Percentiles rank a stretch among this genome's conserved stretches.
phyloP scores from a whole-genome alignment of 2,329 filamentous ascomycete genomes.

The Penicillium expansum region DNA sequence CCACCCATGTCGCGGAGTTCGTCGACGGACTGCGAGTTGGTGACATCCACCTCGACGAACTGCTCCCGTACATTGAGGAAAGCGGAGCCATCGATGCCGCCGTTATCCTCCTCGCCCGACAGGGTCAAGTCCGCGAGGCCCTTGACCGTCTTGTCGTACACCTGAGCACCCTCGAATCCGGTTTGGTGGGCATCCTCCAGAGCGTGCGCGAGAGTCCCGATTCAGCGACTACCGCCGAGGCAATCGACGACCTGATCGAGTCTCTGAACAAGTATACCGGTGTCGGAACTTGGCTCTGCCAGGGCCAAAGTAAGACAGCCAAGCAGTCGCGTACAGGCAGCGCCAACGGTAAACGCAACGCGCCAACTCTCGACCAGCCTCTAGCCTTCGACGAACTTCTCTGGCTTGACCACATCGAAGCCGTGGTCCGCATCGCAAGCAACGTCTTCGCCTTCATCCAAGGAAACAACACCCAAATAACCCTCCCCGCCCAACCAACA shows the following conservation, averaged over 20 bases:
- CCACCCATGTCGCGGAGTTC: constrained; percentile 79
- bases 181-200: constrained; percentile 70
- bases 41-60: constrained; percentile 72
- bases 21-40: constrained; percentile 72
- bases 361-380: constrained; percentile 53
- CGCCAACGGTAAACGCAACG: constrained; percentile 37
- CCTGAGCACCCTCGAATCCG: constrained; percentile 73
- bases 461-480: constrained; percentile 30
- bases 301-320: constrained; percentile 70
- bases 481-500: constrained; percentile 11
- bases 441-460: constrained; percentile 58
- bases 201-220: constrained; percentile 58
- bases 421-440: constrained; percentile 62
- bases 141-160: constrained; percentile 85
- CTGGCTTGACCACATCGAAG: constrained; percentile 65
- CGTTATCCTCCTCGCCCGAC: constrained; percentile 82
- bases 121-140: constrained; percentile 77
- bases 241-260: constrained; percentile 70
- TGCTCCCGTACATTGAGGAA: constrained; percentile 84
- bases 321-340: constrained; percentile 29
- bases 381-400: constrained; percentile 61
- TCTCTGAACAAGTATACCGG: constrained; percentile 84
- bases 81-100: constrained; percentile 90
- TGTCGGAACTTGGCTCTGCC: constrained; percentile 94
- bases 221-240: constrained; percentile 58